Percentiles rank a stretch among this genome's conserved stretches.
Evolutionary conservation across 139 green algal genomes (phyloP).

Genomic region (Asterochloris erici): DNA sequence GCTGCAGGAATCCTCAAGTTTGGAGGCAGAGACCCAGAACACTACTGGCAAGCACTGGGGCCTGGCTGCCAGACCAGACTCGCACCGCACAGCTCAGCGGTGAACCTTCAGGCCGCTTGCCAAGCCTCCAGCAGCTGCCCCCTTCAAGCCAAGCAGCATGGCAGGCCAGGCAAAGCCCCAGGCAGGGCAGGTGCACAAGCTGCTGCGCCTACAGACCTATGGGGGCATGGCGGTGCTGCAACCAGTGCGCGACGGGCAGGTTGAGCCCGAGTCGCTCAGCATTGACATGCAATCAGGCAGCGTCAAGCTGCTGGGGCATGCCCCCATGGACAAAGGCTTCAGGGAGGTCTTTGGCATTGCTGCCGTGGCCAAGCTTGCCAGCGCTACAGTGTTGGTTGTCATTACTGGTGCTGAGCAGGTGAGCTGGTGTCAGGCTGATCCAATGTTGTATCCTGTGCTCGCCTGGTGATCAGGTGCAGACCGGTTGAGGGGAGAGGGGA

Average conservation of each 20-base stretch:
- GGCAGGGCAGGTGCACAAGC: neutral
- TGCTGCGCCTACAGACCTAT: slow-evolving; percentile 11
- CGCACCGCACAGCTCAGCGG: no score
- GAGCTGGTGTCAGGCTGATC: no score
- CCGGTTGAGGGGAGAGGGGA: no score
- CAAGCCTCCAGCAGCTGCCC: no score
- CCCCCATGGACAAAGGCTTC: slow-evolving; percentile 21
- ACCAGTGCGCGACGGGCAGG: slow-evolving; percentile 21
- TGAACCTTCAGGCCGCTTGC: no score
- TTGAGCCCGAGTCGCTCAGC: slow-evolving; percentile 28
- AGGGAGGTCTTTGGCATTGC: slow-evolving; percentile 38
- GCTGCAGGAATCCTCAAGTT: no score
- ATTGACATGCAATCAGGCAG: slow-evolving; percentile 40
- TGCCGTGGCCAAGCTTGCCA: slow-evolving; percentile 39
- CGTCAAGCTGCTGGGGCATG: slow-evolving; percentile 25
- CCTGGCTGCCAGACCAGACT: no score
- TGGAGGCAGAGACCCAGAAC: slow-evolving; percentile 20
- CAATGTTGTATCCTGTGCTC: no score
- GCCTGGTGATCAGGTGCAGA: no score
- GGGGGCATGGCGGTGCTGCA: slow-evolving; percentile 41
- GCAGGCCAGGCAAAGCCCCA: neutral
- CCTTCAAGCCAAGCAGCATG: neutral
- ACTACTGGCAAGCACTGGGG: slow-evolving; percentile 25
- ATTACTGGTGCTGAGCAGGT: slow-evolving; percentile 56
- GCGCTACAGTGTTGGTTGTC: slow-evolving; percentile 41